Evolutionary conservation across 345 rosid species (phyloP).

Genomic region (Viola odorata): DNA sequence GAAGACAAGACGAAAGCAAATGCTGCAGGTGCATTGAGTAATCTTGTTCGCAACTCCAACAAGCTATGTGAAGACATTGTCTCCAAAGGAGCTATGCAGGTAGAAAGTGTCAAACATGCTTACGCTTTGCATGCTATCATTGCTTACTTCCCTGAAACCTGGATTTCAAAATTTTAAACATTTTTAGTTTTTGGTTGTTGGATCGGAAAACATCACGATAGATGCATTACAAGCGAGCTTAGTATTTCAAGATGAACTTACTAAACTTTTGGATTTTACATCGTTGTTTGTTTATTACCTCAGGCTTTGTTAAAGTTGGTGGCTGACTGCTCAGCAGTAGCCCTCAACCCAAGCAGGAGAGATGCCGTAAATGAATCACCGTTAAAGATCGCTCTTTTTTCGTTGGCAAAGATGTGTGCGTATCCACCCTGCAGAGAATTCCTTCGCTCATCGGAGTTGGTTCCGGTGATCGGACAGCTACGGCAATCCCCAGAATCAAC

Average conservation of each 20-base stretch:
- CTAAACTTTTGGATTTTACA: no score
- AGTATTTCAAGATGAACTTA: no score
- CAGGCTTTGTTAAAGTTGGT: slow-evolving; percentile 81
- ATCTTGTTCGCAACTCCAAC: slow-evolving; percentile 93
- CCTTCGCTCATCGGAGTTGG: slow-evolving; percentile 68
- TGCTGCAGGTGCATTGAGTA: slow-evolving; percentile 95
- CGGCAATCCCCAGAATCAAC: slow-evolving; percentile 79
- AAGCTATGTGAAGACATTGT: slow-evolving; percentile 86
- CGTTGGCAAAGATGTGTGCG: slow-evolving; percentile 87
- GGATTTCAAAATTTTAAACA: background rate
- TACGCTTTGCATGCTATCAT: no score
- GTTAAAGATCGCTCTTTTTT: slow-evolving; percentile 81
- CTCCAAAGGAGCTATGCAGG: slow-evolving; percentile 94
- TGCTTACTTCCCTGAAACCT: background rate
- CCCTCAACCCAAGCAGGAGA: slow-evolving; percentile 67
- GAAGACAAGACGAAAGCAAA: slow-evolving; percentile 98
- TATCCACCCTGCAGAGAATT: slow-evolving; percentile 69
- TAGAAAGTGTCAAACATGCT: slow-evolving; percentile 18
- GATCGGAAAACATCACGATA: no score
- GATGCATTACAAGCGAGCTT: no score
- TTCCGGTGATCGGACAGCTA: slow-evolving; percentile 65
- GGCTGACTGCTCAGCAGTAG: slow-evolving; percentile 58
- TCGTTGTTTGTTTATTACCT: slow-evolving; percentile 4
- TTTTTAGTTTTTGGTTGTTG: background rate
- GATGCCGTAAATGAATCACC: slow-evolving; percentile 76